Conservation (phyloP, 805 yeast species). For the Schizosaccharomyces japonicus region DNA sequence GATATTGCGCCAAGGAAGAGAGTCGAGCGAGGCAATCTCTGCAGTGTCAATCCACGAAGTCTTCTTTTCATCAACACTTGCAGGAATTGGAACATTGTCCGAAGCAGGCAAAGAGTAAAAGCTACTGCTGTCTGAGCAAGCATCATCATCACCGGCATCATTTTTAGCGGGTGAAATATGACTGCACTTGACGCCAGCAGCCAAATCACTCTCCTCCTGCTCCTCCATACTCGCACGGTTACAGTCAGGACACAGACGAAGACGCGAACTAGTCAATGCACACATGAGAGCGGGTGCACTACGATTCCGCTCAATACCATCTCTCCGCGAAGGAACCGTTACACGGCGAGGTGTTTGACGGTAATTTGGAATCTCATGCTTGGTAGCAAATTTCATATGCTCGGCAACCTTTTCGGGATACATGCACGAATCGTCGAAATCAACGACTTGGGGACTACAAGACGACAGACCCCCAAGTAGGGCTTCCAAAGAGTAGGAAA, state of each 20-base stretch:
- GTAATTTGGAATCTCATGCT: not conserved
- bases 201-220: no score
- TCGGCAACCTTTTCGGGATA: not conserved
- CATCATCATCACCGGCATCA: no score
- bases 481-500: constrained; percentile 75
- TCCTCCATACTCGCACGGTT: no score
- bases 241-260: no score
- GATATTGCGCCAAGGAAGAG: constrained; percentile 1
- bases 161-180: no score
- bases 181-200: no score
- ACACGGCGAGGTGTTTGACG: no score
- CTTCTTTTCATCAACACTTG: not conserved
- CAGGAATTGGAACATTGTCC: not conserved
- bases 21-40: not conserved
- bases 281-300: no score
- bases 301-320: no score
- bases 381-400: not conserved
- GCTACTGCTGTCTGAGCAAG: not conserved
- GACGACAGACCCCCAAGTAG: constrained; percentile 33
- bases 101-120: not conserved
- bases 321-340: no score
- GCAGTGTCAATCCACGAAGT: not conserved
- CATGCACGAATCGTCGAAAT: not conserved
- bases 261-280: no score
- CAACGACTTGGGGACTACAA: not conserved